Percentiles rank a stretch among this genome's conserved stretches.
phyloP scores from a whole-genome alignment of 164 flowering plant species.

The Cinnamomum chago region DNA sequence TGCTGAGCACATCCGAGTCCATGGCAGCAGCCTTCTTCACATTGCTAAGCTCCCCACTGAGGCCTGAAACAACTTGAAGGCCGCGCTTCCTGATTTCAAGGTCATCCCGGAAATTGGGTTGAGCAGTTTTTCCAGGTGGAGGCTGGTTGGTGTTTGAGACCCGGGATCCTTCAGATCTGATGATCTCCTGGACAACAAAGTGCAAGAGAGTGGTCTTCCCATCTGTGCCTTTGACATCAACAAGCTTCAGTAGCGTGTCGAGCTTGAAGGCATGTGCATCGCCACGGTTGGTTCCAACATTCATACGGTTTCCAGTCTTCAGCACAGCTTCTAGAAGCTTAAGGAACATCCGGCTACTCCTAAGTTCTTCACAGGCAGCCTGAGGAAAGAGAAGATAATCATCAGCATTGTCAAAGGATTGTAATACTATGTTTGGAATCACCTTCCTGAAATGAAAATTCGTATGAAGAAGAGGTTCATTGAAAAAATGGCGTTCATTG shows the following conservation, averaged over 20 bases:
- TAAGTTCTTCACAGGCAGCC: constrained; percentile 84
- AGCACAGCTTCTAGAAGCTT: constrained; percentile 91
- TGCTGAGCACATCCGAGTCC: constrained; percentile 77
- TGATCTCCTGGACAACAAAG: constrained; percentile 92
- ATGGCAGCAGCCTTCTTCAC: constrained; percentile 94
- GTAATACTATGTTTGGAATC: too few relatives aligned
- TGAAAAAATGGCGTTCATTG: too few relatives aligned
- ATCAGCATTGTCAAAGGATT: not conserved
- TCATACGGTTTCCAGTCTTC: constrained; percentile 94
- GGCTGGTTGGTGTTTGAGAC: constrained; percentile 34
- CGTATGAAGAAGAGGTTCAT: too few relatives aligned
- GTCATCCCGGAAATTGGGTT: constrained; percentile 43
- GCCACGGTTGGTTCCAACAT: constrained; percentile 91
- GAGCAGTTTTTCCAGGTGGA: constrained; percentile 17
- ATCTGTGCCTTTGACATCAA: constrained; percentile 88
- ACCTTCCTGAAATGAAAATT: too few relatives aligned
- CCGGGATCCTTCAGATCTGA: constrained; percentile 72
- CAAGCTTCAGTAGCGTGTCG: constrained; percentile 93
- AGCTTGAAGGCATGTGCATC: constrained; percentile 95
- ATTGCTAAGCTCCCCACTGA: constrained; percentile 65
- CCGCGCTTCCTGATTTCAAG: constrained; percentile 67
- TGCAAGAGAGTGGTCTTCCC: constrained; percentile 90
- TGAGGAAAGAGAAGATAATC: constrained; percentile 19
- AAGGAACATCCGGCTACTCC: constrained; percentile 76
- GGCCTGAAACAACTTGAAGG: constrained; percentile 73